Conservation (phyloP, 768 basidiomycete species). For the Boletus pseudopeckii region DNA sequence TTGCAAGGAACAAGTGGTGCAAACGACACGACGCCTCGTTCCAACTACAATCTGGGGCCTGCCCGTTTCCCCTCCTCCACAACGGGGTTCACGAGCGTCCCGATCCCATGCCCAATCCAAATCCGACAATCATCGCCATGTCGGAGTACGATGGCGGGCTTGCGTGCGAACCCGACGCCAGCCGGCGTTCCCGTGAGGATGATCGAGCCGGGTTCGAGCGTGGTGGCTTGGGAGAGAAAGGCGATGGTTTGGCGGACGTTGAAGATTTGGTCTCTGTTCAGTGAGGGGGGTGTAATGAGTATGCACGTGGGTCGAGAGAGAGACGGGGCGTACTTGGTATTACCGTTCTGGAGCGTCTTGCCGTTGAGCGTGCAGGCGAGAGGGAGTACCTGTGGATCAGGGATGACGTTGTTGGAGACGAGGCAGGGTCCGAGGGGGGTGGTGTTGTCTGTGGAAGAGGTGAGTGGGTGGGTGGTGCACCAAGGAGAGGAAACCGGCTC, state of each 20-base stretch:
- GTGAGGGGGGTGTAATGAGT: background rate
- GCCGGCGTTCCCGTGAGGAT: constrained; percentile 83
- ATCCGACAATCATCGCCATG: constrained; percentile 69
- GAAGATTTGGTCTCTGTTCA: constrained; percentile 74
- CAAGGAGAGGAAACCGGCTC: constrained; percentile 8
- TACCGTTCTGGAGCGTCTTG: constrained; percentile 67
- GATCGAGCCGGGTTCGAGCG: constrained; percentile 74
- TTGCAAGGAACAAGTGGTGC: background rate
- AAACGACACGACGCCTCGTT: background rate
- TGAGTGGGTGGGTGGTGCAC: too few species aligned
- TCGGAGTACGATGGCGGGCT: constrained; percentile 67
- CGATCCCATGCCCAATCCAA: constrained; percentile 71
- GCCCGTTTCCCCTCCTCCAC: constrained; percentile 53
- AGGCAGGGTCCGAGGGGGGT: constrained; percentile 79
- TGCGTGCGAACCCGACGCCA: constrained; percentile 76
- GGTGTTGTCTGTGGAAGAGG: constrained; percentile 29
- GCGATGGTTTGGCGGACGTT: constrained; percentile 71
- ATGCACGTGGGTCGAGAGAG: too few species aligned
- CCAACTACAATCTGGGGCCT: constrained; percentile 41
- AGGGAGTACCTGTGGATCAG: constrained; percentile 61
- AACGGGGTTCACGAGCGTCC: constrained; percentile 76
- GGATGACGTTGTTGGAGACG: constrained; percentile 60
- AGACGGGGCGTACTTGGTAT: constrained; percentile 50
- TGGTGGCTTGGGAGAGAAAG: constrained; percentile 82
- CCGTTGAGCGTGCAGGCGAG: constrained; percentile 70